These are phyloP conservation scores for Ailanthus altissimus DNA, from an alignment of 345 rosid species.

Conservation along the genomic window DNA sequence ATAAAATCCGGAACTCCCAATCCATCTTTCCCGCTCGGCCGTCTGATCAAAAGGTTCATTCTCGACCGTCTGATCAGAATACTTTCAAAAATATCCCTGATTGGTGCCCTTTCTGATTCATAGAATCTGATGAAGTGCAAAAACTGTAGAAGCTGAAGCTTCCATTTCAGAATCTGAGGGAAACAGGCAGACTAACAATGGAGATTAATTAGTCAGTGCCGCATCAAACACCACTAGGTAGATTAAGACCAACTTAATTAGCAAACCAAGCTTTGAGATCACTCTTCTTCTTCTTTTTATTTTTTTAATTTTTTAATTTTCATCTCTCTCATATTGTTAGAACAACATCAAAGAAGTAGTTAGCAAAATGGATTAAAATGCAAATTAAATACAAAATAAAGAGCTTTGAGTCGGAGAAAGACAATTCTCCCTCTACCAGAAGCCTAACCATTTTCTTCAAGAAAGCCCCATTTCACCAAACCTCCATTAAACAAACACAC, in stretches of 20 bases:
- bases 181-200: background rate
- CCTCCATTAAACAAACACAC: constrained; percentile 37
- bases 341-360: background rate
- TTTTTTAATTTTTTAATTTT: too few relatives aligned
- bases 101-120: background rate
- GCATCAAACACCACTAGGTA: background rate
- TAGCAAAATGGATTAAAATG: background rate
- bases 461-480: constrained; percentile 73
- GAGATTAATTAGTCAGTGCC: too few relatives aligned
- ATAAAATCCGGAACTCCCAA: background rate
- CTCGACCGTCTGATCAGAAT: constrained; percentile 18
- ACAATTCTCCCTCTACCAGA: constrained; percentile 56
- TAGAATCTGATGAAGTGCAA: background rate
- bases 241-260: constrained; percentile 34
- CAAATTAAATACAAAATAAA: background rate
- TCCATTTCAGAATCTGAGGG: constrained; percentile 10
- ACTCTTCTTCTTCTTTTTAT: constrained; percentile 37
- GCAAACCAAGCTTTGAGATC: constrained; percentile 30
- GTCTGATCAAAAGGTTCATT: background rate
- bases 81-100: background rate
- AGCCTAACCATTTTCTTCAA: constrained; percentile 46
- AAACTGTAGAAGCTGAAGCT: constrained; percentile 3
- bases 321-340: constrained; percentile 9
- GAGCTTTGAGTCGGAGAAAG: constrained; percentile 28
- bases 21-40: background rate